phyloP scores from a whole-genome alignment of 331 rosid genomes.

The Prunus yedoensis region DNA sequence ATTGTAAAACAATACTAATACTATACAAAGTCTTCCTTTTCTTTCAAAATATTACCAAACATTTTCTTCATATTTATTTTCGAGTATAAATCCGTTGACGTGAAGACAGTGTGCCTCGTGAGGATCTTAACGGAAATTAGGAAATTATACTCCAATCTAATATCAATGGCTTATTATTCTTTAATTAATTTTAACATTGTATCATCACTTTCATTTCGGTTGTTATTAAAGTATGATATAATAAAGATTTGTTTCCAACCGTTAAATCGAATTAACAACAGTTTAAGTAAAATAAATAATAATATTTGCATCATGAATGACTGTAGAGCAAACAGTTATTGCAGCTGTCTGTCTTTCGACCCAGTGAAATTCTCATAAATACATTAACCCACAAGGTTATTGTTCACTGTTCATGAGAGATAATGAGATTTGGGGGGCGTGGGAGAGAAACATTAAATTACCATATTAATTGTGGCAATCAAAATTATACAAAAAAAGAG shows the following conservation, averaged over 20 bases:
- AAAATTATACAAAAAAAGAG: neutral
- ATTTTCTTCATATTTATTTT: no score
- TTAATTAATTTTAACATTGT: neutral
- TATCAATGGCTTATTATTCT: neutral
- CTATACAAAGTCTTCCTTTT: no score
- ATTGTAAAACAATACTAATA: no score
- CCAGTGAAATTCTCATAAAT: no score
- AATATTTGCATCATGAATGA: neutral
- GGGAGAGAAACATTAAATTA: constrained; percentile 7
- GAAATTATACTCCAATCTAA: neutral
- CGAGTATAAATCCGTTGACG: no score
- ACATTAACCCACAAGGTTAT: no score
- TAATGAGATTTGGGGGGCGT: no score
- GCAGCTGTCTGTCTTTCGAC: no score
- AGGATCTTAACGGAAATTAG: no score
- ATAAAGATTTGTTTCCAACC: neutral
- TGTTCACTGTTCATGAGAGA: no score
- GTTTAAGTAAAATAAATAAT: neutral
- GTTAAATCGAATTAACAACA: neutral
- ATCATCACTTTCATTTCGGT: neutral
- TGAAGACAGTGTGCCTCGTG: neutral
- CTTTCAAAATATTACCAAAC: no score
- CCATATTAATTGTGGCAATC: constrained; percentile 12
- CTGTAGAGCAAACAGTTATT: no score
- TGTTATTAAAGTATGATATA: neutral